Percentiles rank a stretch among this genome's conserved stretches.
These are phyloP conservation scores for Cutaneotrichosporon spelunceum DNA, from an alignment of 1,284 basidiomycete species.

Conservation along the genomic window DNA sequence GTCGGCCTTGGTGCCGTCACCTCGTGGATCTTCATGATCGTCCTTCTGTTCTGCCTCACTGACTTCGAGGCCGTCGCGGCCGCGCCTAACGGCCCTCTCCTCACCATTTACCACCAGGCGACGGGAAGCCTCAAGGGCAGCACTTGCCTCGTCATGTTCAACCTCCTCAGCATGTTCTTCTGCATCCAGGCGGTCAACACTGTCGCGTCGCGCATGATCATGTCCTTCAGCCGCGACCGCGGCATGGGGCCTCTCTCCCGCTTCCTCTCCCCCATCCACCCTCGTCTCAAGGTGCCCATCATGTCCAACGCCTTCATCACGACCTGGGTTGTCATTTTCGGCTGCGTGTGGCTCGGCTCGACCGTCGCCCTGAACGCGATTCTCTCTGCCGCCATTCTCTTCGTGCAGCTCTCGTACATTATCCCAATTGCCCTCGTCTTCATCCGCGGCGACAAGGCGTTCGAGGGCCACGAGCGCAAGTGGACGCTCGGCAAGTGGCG, in stretches of 20 bases:
- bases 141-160: slow-evolving; percentile 53
- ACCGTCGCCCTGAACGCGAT: slow-evolving; percentile 33
- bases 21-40: slow-evolving; percentile 43
- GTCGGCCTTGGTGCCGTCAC: slow-evolving; percentile 33
- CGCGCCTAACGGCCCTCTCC: slow-evolving; percentile 16
- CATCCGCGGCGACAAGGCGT: slow-evolving; percentile 50
- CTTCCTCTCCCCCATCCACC: slow-evolving; percentile 57
- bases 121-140: slow-evolving; percentile 30
- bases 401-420: slow-evolving; percentile 35
- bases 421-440: slow-evolving; percentile 51
- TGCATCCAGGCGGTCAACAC: slow-evolving; percentile 56
- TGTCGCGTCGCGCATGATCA: slow-evolving; percentile 63
- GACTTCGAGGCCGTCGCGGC: slow-evolving; percentile 15
- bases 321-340: slow-evolving; percentile 18
- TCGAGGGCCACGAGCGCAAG: slow-evolving; percentile 39
- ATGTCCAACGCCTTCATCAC: slow-evolving; percentile 61
- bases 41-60: slow-evolving; percentile 32
- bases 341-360: slow-evolving; percentile 47
- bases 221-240: slow-evolving; percentile 66
- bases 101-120: slow-evolving; percentile 30
- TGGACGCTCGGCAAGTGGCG: slow-evolving; percentile 42
- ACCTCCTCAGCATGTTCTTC: slow-evolving; percentile 47
- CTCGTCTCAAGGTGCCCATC: slow-evolving; percentile 54
- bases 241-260: slow-evolving; percentile 59
- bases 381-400: slow-evolving; percentile 38